Base-by-base conservation (phyloP, 306 rosid genomes). In the Medicago arabica region DNA sequence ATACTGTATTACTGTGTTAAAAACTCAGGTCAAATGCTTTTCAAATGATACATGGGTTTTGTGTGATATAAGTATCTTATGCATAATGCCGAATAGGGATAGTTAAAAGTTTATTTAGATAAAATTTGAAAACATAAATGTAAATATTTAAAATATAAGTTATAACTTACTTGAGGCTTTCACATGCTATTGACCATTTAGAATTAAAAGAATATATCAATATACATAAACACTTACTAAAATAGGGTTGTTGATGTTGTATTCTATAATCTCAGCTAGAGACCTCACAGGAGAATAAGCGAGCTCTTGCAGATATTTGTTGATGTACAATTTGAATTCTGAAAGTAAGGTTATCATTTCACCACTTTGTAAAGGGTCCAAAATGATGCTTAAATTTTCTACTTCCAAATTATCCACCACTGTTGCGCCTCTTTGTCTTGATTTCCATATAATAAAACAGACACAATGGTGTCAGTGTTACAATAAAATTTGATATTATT, bases 371-470 rank as follows among this genome's bases (percentile, higher is more conserved):
- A 0, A 2, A 16, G 80, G 63, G 75, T 87, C 54, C 46, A 78
- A 54, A 74, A 87, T 67, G 3, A 44, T 60, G 49, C 76, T 83
- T 41, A 82, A 34, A 67, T 86, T 85, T 6, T 71, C 65, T 71
- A 91, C 85, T 41, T 88, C 90, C 78, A 92, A 77, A 82, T 92
- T 75, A 28, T 89, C 97, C 11, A 89, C 76, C 51, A 89, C 61
- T 19, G 71, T 81, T 63, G 93, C 97, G 50, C 96, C 97, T 60
- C 76, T 72, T 79, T 74, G 63, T 88, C 97, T 92, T 68, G 76
- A 59, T 68, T 75, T 21, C 3, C 28, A 47, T 36, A 69, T 60
- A 14, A 69, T 60, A 14, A 50, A 41, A 14, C 21, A 50, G 11
- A 72, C 14, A 69, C 13, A 71, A 9, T 4, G 0, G 6, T 18